Evolutionary conservation across 106 monocot genomes (phyloP).

Genomic region (Dioscorea zingiberensis): DNA sequence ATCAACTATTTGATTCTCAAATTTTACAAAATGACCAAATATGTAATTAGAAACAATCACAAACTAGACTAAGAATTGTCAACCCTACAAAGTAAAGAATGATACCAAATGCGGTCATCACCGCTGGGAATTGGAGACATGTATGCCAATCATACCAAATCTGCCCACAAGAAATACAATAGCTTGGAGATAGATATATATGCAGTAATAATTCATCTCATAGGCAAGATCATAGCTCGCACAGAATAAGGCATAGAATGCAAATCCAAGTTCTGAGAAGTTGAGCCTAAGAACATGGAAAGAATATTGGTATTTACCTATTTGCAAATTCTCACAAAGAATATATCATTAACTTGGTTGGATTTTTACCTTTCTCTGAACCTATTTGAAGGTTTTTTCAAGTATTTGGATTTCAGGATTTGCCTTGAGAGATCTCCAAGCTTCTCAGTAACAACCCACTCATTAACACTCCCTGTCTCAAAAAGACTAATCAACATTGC

Average conservation of each 20-base stretch:
- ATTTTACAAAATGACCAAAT: too few species aligned
- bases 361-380: constrained; percentile 41
- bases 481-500: constrained; percentile 49
- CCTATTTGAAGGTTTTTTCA: constrained; percentile 11
- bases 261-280: constrained; percentile 35
- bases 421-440: constrained; percentile 37
- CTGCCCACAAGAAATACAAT: constrained; percentile 36
- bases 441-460: constrained; percentile 79
- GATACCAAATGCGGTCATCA: too few species aligned
- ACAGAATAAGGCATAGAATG: constrained; percentile 28
- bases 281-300: constrained; percentile 21
- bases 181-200: constrained; percentile 41
- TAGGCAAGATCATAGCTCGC: constrained; percentile 38
- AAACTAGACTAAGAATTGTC: too few species aligned
- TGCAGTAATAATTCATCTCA: constrained; percentile 21
- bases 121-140: constrained; percentile 22
- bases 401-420: constrained; percentile 15
- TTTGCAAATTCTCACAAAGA: too few species aligned
- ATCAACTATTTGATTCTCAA: too few species aligned
- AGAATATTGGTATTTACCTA: too few species aligned
- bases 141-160: constrained; percentile 41
- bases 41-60: too few species aligned
- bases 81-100: too few species aligned
- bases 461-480: constrained; percentile 53
- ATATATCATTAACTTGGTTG: too few species aligned